Percentiles rank a stretch among this genome's conserved stretches.
phyloP scores from a whole-genome alignment of 2,329 filamentous ascomycete species.

The Dactylellina leptospora region DNA sequence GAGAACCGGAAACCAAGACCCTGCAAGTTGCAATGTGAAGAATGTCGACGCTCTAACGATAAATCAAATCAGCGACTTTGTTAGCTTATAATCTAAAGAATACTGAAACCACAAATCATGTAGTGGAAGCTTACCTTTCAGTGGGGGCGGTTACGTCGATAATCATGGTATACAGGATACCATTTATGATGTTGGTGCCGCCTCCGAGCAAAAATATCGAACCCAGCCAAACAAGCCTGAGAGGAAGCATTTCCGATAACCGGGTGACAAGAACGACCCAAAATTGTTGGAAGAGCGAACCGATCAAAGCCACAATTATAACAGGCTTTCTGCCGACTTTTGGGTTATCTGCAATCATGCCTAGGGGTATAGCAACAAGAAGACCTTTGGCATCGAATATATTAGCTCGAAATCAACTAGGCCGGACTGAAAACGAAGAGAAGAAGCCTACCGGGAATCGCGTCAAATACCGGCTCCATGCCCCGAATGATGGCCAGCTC shows the following conservation, averaged over 20 bases:
- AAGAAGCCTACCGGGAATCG: conserved; percentile 32
- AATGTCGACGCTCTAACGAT: conserved; percentile 37
- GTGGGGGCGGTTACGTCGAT: conserved; percentile 35
- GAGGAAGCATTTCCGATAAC: conserved; percentile 34
- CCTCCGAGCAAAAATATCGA: conserved; percentile 35
- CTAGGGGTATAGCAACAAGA: conserved; percentile 36
- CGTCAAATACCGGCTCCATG: conserved; percentile 49
- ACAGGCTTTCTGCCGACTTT: conserved; percentile 45
- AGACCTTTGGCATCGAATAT: conserved; percentile 5
- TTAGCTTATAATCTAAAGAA: too few species aligned
- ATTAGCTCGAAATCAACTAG: neutral
- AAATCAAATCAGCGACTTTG: too few species aligned
- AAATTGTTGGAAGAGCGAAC: conserved; percentile 2
- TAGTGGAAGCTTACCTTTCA: conserved; percentile 17
- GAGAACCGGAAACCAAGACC: conserved; percentile 22
- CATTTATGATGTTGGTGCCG: conserved; percentile 24
- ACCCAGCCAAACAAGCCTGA: conserved; percentile 38
- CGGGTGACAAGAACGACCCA: conserved; percentile 20
- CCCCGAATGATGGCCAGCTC: conserved; percentile 37
- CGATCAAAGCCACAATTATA: conserved; percentile 14
- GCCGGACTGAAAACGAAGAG: neutral
- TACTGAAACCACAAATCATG: too few species aligned
- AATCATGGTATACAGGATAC: conserved; percentile 43
- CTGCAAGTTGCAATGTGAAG: conserved; percentile 41
- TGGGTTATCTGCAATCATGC: conserved; percentile 48